Evolutionary conservation across 2,329 filamentous ascomycete species (phyloP).

Genomic region (Pyrenophora seminiperda): DNA sequence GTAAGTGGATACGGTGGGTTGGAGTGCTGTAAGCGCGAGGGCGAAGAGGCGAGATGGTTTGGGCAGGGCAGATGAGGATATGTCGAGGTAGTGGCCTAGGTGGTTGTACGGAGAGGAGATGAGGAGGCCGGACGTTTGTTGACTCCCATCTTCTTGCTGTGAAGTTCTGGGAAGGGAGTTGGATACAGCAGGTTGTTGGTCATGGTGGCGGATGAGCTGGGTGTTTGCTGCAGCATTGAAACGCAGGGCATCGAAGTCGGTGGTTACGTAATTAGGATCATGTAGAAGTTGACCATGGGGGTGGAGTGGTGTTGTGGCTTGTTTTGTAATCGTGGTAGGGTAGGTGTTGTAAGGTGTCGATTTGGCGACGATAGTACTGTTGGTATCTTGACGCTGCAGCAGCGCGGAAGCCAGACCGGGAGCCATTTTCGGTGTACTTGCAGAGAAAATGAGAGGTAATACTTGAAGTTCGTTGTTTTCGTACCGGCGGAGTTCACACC

Average conservation of each 20-base stretch:
- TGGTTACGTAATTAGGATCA: conserved; percentile 32
- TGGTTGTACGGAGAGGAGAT: conserved; percentile 78
- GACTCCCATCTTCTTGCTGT: not conserved
- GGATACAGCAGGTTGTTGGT: conserved; percentile 16
- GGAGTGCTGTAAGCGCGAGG: conserved; percentile 69
- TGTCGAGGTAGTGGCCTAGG: conserved; percentile 71
- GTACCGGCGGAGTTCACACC: too few species aligned
- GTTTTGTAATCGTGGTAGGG: too few species aligned
- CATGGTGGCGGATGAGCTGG: conserved; percentile 26
- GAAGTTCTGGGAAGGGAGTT: not conserved
- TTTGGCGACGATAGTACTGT: not conserved
- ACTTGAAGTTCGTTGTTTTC: too few species aligned
- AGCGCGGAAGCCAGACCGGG: not conserved
- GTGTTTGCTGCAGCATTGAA: conserved; percentile 42
- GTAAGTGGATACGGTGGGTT: conserved; percentile 70
- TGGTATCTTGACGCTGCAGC: not conserved
- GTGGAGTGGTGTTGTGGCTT: not conserved
- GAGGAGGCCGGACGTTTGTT: conserved; percentile 49
- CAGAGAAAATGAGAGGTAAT: too few species aligned
- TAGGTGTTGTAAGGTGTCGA: not conserved
- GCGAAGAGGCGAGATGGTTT: conserved; percentile 71
- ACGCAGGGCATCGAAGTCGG: conserved; percentile 40
- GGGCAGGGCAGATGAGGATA: conserved; percentile 63
- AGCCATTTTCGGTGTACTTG: not conserved
- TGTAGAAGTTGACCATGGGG: conserved; percentile 17